Conservation (phyloP, 371 early-diverging fungal genomes). For the Massospora cicadina region DNA sequence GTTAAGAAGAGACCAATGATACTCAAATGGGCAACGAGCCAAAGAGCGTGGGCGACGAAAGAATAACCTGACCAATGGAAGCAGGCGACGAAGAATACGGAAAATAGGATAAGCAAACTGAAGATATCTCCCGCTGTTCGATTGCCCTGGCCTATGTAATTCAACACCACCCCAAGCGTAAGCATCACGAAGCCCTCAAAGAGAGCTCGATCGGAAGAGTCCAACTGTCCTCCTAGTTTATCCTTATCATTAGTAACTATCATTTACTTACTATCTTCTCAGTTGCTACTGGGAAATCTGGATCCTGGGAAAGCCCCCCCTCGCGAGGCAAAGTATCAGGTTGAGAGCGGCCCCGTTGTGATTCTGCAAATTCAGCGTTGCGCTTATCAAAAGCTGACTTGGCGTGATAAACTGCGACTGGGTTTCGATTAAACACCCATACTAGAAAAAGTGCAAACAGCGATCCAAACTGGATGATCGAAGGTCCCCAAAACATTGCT, state of each 20-base stretch:
- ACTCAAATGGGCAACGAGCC: not conserved
- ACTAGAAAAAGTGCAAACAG: slow-evolving; percentile 7
- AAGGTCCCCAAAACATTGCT: slow-evolving; percentile 8
- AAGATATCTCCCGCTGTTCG: slow-evolving; percentile 6
- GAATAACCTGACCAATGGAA: slow-evolving; percentile 1
- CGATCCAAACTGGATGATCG: slow-evolving; percentile 4
- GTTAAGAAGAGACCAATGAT: slow-evolving; percentile 7
- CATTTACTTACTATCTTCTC: no score
- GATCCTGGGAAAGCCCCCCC: no score
- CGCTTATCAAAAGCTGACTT: not conserved
- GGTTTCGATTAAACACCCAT: not conserved
- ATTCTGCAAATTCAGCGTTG: not conserved
- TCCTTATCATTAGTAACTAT: not conserved
- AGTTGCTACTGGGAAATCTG: no score
- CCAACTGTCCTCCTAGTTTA: not conserved
- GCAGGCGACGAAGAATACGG: not conserved
- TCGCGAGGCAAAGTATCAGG: not conserved
- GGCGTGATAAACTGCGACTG: not conserved
- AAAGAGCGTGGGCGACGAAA: not conserved
- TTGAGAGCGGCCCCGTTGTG: not conserved
- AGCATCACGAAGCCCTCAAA: slow-evolving; percentile 11
- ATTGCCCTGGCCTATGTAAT: slow-evolving; percentile 2
- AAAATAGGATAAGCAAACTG: not conserved
- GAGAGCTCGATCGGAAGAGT: not conserved
- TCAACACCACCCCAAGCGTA: slow-evolving; percentile 4